Evolutionary conservation across 768 basidiomycete genomes (phyloP), one percentile per base, ranked within the genome.

Genomic region (Rhizopogon vesiculosus): DNA sequence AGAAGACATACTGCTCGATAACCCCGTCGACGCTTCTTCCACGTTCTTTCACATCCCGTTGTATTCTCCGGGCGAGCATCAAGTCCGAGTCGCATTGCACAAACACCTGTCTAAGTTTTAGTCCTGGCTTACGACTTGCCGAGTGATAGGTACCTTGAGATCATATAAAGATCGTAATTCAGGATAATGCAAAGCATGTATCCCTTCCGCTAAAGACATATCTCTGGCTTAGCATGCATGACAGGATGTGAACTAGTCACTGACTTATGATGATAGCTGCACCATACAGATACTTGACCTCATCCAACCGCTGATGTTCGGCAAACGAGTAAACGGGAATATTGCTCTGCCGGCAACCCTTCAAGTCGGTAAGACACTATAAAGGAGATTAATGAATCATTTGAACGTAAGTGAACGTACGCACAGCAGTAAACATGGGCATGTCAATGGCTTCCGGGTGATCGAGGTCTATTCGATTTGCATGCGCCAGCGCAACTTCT

Each of bases 311-410:
- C 67, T 97, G 93, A 71, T 99, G 97, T 59, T 90, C 78, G 25
- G 83, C 78, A 71, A 99, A 99, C 0, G 93, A 96, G 69, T 99
- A 99, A 7, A 96, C 83, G 0, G 97, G 96, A 56, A 98, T 92
- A 71, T 96, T 89, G 0, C 86, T 82, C 66, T 84, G 93, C 68
- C 74, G 84, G 66, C 92, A 91, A 5, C 83, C 76, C 69, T 94
- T 97, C 58, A 99, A 74, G 62, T 97, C 93, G 28, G 80, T 72
- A 46, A 98, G 69, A 66, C 95, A 97, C 89, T 97, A 54, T 22
- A 33, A 46, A 22, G 22, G 6, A 49, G 40, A 46, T 45, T 33
- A 15, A 29, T 51, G 13, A 29, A 39, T 1, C 12, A 39, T 29
- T n/a, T 1, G 25, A 39, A 49, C 29, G 45, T 42, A 43, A 33